phyloP scores from a whole-genome alignment of 495 filamentous ascomycete species.

The Trichoderma virens region DNA sequence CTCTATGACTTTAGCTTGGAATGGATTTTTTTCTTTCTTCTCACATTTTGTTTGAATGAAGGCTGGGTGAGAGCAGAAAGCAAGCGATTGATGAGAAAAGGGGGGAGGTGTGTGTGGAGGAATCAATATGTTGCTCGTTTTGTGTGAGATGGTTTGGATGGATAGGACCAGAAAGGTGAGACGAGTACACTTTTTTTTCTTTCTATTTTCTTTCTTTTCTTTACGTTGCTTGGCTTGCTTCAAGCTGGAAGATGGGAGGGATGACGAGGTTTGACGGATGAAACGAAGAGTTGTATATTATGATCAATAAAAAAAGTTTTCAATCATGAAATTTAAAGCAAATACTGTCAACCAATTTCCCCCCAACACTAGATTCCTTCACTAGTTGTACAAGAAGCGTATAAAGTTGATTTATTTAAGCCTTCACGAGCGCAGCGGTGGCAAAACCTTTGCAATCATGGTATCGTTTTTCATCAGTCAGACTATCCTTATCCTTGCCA shows the following conservation, averaged over 20 bases:
- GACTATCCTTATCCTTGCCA: no score
- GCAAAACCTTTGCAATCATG: no score
- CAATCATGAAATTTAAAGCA: no score
- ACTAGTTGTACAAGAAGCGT: no score
- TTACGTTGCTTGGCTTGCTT: not conserved
- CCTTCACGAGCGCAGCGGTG: no score
- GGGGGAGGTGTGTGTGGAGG: no score
- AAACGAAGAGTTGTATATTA: slow-evolving; percentile 1
- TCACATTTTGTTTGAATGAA: not conserved
- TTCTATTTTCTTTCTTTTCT: slow-evolving; percentile 1
- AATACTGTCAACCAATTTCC: no score
- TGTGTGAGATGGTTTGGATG: not conserved
- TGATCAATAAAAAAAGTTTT: not conserved
- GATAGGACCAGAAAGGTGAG: not conserved
- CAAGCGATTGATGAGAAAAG: not conserved
- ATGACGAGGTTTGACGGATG: not conserved
- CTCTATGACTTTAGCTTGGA: no score
- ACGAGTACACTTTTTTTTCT: not conserved
- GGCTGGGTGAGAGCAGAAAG: not conserved
- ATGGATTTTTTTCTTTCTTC: not conserved
- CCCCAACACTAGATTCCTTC: no score
- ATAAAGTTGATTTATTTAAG: no score
- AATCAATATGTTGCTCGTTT: not conserved
- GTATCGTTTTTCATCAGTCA: no score
- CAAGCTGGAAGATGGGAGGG: not conserved